Evolutionary conservation across 257 asterid genomes (phyloP), one percentile per base, ranked within the genome.

Genomic region (Fraxinus quadrangulata): DNA sequence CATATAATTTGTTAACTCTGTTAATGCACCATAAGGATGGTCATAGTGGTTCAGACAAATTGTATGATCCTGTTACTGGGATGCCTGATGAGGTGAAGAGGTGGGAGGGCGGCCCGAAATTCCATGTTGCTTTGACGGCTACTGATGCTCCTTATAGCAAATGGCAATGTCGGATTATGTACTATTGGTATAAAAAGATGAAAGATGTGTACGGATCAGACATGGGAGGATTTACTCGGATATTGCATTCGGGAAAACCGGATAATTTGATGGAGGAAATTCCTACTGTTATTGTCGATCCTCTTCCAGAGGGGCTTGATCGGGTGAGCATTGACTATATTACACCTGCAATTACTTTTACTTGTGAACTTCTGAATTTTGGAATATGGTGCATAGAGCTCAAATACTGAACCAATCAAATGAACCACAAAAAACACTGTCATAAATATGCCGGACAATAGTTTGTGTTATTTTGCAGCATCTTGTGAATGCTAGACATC

Each of bases 141-240:
- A 93, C 98, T 0, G 96, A 91, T 80, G 96, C 97, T 1, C 86
- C 94, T 71, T 95, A 95, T 78, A 91, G 97, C 80, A 90, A 88
- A 84, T 95, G 99, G 99, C 99, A 95, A 75, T 91, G 97, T 81
- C 88, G 99, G 78, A 78, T 95, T 81, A 93, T 93, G 99, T 95
- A 92, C 73, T 95, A 93, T 84, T 95, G 99, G 99, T 95, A 93
- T 83, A 90, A 90, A 90, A 90, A 84, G 82, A 86, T 90, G 91
- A 93, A 73, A 72, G 93, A 90, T 70, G 21, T 79, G 83, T 88
- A 89, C 39, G 94, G 96, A 84, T 93, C 99, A 12, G 99, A 89
- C 76, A 95, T 95, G 99, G 98, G 99, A 31, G 98, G 96, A 42
- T 93, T 95, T 80, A 95, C 97, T 23, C 86, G 99, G 84, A 89